A percentile compares a stretch with the other conserved stretches of the same genome.
Conservation (phyloP, 345 rosid species). For the Pistacia integerrima region DNA sequence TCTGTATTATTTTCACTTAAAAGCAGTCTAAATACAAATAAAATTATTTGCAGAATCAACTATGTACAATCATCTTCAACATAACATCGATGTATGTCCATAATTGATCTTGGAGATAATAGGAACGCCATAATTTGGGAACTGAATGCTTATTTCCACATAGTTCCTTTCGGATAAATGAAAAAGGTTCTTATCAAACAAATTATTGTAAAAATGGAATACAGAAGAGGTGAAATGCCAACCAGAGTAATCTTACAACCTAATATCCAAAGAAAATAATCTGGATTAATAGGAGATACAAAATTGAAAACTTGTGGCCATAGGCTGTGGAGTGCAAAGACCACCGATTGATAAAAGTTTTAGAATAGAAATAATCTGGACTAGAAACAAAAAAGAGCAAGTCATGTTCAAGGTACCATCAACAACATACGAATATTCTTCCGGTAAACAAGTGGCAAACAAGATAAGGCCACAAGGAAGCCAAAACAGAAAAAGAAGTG, state of each 20-base stretch:
- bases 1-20: neutral
- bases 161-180: neutral
- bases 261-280: neutral
- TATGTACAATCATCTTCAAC: neutral
- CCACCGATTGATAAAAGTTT: no score
- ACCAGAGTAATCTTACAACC: neutral
- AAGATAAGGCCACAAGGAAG: slow-evolving; percentile 35
- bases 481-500: slow-evolving; percentile 18
- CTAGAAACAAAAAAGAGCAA: neutral
- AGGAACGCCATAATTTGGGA: neutral
- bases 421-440: neutral
- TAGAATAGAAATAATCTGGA: neutral
- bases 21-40: neutral
- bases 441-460: slow-evolving; percentile 13
- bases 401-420: neutral
- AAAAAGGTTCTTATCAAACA: neutral
- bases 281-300: neutral
- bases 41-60: neutral
- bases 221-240: neutral
- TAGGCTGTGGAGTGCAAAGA: neutral
- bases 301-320: no score
- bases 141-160: no score
- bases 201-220: neutral
- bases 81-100: neutral
- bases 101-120: neutral